Conservation (phyloP, 306 rosid species). For the Fragaria ananassa region DNA sequence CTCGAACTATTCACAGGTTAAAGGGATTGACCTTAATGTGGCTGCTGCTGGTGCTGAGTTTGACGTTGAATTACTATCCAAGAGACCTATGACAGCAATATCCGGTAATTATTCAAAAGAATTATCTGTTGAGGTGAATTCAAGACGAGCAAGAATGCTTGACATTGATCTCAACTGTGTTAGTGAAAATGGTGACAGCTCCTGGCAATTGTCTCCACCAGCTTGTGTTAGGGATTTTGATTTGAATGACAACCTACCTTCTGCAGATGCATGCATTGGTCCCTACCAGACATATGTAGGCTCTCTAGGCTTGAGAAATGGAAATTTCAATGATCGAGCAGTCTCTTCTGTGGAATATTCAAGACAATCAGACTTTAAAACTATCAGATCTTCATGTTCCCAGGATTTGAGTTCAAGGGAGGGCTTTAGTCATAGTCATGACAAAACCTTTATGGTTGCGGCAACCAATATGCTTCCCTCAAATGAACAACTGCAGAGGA, state of each 20-base stretch:
- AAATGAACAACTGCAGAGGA: constrained; percentile 28
- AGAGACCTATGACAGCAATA: constrained; percentile 10
- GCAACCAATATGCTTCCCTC: constrained; percentile 20
- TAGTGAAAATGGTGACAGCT: constrained; percentile 23
- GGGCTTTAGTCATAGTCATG: constrained; percentile 12
- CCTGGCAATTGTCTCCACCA: constrained; percentile 14
- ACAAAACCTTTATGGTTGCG: constrained; percentile 24
- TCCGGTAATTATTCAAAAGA: constrained; percentile 20
- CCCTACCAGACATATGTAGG: constrained; percentile 15
- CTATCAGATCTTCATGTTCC: constrained; percentile 20
- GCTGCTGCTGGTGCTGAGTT: constrained; percentile 28
- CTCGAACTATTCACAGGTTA: neutral
- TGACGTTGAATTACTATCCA: constrained; percentile 16
- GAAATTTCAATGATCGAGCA: neutral
- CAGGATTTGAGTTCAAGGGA: constrained; percentile 20
- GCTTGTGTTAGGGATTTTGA: constrained; percentile 35
- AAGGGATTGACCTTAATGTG: constrained; percentile 33
- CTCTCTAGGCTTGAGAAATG: constrained; percentile 4
- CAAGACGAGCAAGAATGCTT: constrained; percentile 22
- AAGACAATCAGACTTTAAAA: constrained; percentile 16
- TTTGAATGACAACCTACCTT: constrained; percentile 28
- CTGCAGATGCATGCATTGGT: constrained; percentile 11
- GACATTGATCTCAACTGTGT: constrained; percentile 32
- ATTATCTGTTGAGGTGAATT: constrained; percentile 25
- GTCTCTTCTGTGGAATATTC: constrained; percentile 19